Evolutionary conservation across 225 moss, liverwort and hornwort species (phyloP), one percentile per base, ranked within the genome.

Genomic region (Polytrichum formosum): DNA sequence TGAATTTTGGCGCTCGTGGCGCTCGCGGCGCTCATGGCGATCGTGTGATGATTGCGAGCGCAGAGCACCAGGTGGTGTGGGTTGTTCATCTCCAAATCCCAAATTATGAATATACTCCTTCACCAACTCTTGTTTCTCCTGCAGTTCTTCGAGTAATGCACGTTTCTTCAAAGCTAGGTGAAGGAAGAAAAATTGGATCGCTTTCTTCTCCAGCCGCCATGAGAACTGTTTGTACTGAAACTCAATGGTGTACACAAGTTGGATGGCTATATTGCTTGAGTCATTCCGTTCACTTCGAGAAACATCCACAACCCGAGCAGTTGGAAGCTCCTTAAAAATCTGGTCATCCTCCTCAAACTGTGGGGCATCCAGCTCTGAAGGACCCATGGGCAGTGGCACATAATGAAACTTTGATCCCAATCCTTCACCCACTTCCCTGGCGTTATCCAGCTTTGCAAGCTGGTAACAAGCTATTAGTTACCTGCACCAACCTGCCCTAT

Each of bases 61-160:
- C 46, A 82, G 56, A 29, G 65, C 2, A 18, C 37, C 26, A 27
- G 75, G 27, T 53, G 75, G 18, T 25, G 79, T 53, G 61, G 82
- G 82, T 29, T 86, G 67, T 20, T 82, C 86, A 63, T 86, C 82
- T 66, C 83, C 80, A 72, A 84, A 84, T 56, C 83, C 83, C 56
- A 84, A 80, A 59, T 54, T 84, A 6, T 82, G 78, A n/a, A 81
- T 81, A 76, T 81, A 85, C 65, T 85, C 85, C 70, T 78, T 85
- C 35, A 82, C 73, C 27, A 75, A 79, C 79, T 85, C 85, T 66
- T 85, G 85, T 79, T 66, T 85, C 68, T 79, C 85, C 66, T 85
- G 85, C 55, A 85, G 73, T 25, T 85, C 85, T 74, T 85, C 81
- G 18, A 85, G 71, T 21, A 85, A 66, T 5, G 71, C 78, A 18